phyloP scores from a whole-genome alignment of 2,329 filamentous ascomycete species.

The Penicillium sp. region DNA sequence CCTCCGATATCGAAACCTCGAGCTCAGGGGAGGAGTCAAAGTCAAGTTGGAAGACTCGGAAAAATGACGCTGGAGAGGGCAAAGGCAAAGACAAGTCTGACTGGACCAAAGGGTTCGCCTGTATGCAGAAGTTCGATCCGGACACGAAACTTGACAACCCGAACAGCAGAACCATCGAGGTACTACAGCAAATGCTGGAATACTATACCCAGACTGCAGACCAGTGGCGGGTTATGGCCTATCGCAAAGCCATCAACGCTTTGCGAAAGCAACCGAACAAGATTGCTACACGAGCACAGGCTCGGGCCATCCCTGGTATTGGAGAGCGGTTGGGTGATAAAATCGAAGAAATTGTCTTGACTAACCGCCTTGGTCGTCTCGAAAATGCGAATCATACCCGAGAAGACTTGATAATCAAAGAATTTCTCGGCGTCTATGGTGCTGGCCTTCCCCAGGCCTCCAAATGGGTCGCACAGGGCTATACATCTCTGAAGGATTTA shows the following conservation, averaged over 20 bases:
- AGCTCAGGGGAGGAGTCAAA: conserved; percentile 12
- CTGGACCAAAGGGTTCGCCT: conserved; percentile 53
- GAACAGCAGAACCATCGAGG: conserved; percentile 72
- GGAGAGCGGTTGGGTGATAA: conserved; percentile 74
- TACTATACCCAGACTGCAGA: conserved; percentile 76
- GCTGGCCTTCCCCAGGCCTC: conserved; percentile 69
- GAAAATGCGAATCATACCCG: conserved; percentile 69
- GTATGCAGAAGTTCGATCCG: conserved; percentile 58
- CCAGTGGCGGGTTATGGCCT: conserved; percentile 72
- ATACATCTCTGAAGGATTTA: conserved; percentile 72
- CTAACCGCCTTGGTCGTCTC: conserved; percentile 68
- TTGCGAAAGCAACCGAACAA: conserved; percentile 65
- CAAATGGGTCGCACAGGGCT: conserved; percentile 74
- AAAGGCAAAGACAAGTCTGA: conserved; percentile 12
- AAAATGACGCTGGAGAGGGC: neutral
- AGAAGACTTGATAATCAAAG: conserved; percentile 61
- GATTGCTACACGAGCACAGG: conserved; percentile 69
- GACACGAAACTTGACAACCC: conserved; percentile 56
- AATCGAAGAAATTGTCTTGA: conserved; percentile 84
- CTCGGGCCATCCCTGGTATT: conserved; percentile 65
- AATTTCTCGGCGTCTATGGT: conserved; percentile 77
- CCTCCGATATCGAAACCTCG: conserved; percentile 16
- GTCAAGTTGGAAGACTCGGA: neutral
- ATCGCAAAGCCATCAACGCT: conserved; percentile 73
- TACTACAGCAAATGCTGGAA: conserved; percentile 74